Base-by-base conservation (phyloP, 2,329 filamentous ascomycete species). In the Colletotrichum spaethianum region DNA sequence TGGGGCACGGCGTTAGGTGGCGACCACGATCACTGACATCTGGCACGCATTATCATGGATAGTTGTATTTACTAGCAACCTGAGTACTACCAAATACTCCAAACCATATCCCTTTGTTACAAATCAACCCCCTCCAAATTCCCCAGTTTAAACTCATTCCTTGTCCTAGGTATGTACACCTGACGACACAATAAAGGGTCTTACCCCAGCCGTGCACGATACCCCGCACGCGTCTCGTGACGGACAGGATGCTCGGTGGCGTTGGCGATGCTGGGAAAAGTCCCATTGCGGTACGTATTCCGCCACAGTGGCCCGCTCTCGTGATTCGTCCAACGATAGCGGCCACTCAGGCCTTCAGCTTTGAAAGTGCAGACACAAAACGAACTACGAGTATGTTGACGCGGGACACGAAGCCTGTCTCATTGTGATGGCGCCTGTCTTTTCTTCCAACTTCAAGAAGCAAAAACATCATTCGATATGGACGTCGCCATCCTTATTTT, bases 161-260 rank as follows among this genome's bases (percentile, higher is more conserved):
- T 2, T 20, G 16, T 53, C 33, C 46, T 28, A 60, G 4, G 20
- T 26, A 26, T 28, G n/a, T 48, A 26, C 48, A 40, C 5, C 26
- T 44, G 36, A 55, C 26, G 28, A 26, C 46, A n/a, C 8, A 44
- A 42, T 16, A 60, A 26, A 68, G 63, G 63, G 26, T 67, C 50
- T 44, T 46, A 63, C 56, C 69, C 64, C 56, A 31, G 50, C 28
- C 28, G 50, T 52, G 48, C 48, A 3, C 48, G 6, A 64, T 63
- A 62, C 69, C 69, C 69, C 69, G 69, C 69, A 69, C 64, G 65
- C 59, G 65, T 72, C 65, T 52, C 46, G 52, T 72, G 69, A 72
- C 44, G 65, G 44, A n/a, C 23, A 52, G 48, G 48, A 42, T 63
- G 33, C 23, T 42, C 33, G 46, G 61, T 63, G 48, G 61, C 61